Evolutionary conservation across 192 early-diverging fungal species (phyloP).

Genomic region (Linnemannia schmuckeri): DNA sequence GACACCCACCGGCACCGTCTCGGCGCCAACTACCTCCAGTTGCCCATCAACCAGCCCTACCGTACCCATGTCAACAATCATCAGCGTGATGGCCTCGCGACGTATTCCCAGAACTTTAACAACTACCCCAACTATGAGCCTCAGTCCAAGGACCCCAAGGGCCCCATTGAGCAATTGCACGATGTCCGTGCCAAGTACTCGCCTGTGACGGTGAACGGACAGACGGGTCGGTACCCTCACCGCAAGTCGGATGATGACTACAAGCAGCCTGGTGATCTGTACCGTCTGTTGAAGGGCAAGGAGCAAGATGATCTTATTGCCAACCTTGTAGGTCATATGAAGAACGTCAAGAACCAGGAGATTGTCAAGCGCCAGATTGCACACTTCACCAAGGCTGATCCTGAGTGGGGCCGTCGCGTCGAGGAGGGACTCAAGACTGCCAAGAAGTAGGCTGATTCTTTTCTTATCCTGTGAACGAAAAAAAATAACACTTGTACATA

Average conservation of each 20-base stretch:
- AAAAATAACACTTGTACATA: too few relatives aligned
- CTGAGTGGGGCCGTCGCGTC: conserved; percentile 78
- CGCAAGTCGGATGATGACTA: conserved; percentile 71
- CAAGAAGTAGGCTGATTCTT: background rate
- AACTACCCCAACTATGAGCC: conserved; percentile 83
- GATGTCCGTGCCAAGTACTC: conserved; percentile 64
- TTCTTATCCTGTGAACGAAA: background rate
- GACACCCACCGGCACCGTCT: conserved; percentile 91
- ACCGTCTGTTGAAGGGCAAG: conserved; percentile 72
- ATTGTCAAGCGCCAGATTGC: conserved; percentile 79
- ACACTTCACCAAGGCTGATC: conserved; percentile 80
- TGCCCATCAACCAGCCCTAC: conserved; percentile 87
- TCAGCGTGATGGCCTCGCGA: conserved; percentile 82
- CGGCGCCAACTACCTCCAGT: conserved; percentile 82
- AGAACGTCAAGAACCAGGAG: conserved; percentile 68
- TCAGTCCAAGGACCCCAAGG: conserved; percentile 66
- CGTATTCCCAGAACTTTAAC: conserved; percentile 68
- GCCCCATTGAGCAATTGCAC: conserved; percentile 71
- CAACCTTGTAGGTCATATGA: conserved; percentile 74
- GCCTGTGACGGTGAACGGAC: conserved; percentile 61
- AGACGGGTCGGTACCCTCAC: conserved; percentile 73
- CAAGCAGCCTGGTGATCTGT: conserved; percentile 75
- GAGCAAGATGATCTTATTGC: conserved; percentile 72
- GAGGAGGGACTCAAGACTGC: conserved; percentile 62
- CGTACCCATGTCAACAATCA: conserved; percentile 70